Base-by-base conservation (phyloP, 2,329 filamentous ascomycete genomes). In the Talaromyces verruculosus region DNA sequence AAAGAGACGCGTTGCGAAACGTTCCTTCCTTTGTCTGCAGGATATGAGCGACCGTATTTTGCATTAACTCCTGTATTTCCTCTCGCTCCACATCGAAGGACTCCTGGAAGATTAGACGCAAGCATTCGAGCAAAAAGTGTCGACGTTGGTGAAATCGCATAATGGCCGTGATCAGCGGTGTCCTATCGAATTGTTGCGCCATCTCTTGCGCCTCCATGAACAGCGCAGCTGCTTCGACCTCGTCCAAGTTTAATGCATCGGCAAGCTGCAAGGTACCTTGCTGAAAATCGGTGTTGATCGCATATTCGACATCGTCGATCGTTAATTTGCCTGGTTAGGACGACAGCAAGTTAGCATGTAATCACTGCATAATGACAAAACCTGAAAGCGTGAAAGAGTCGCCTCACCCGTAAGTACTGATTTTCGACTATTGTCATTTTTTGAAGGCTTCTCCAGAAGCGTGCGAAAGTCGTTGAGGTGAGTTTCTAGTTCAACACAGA, bases 221-320 rank as follows among this genome's bases (percentile, higher is more conserved):
- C 60, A 95, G 85, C 70, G 86, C 85, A 10, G 92, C 91, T 19
- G 94, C 90, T 72, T 95, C 87, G 65, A 96, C 76, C 78, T 99
- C 96, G 79, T 99, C 93, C 62, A 99, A 84, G 72, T 97, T 89
- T 68, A 97, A 84, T 71, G 92, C 91, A 77, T 98, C 93, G 64
- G 94, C 91, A 43, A 99, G 84, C 72, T 92, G 87, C 37, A 96
- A 83, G 28, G 89, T 87, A 71, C 90, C 88, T 77, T 97, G 90
- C 74, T 94, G 88, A 78, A 99, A 98, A 68, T 92, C 89, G 65
- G 91, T 86, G 78, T 96, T 97, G 80, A 99, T 83, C 25, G 85
- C 82, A 77, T 92, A 98, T 72, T 93, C 87, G 39, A 87, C 85
- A 68, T 88, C 89, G 71, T 87, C 86, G 66, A 97, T 80, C 39